These are phyloP conservation scores for Blastocystis sp. DNA, from an alignment of 352 stramenopile genomes.

Conservation along the genomic window DNA sequence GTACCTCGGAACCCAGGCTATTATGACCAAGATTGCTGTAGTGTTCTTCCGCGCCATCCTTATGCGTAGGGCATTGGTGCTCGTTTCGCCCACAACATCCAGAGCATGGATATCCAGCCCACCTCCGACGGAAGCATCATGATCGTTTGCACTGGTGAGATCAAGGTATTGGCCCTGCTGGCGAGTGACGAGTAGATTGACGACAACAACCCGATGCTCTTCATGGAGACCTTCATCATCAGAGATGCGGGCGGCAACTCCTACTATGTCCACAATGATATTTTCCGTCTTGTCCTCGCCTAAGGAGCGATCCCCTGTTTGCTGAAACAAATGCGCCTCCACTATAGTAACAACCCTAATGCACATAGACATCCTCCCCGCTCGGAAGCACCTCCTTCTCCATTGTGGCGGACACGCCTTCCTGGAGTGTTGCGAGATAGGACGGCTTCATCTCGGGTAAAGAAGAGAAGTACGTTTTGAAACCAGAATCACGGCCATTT, in stretches of 20 bases:
- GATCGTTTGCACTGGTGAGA: slow-evolving; percentile 41
- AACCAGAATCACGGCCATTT: not conserved
- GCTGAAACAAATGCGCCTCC: not conserved
- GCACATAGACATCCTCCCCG: too few species aligned
- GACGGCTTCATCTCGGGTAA: slow-evolving; percentile 14
- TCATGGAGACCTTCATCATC: slow-evolving; percentile 65
- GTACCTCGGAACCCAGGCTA: slow-evolving; percentile 47
- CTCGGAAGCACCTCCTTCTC: too few species aligned
- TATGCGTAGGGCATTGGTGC: slow-evolving; percentile 18
- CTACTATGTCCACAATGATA: slow-evolving; percentile 68
- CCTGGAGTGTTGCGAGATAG: not conserved
- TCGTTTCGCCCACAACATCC: slow-evolving; percentile 41
- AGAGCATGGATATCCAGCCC: slow-evolving; percentile 58
- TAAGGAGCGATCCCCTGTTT: slow-evolving; percentile 5
- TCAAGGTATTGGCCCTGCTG: not conserved
- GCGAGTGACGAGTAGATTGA: slow-evolving; percentile 46
- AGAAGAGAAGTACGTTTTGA: not conserved
- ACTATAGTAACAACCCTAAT: slow-evolving; percentile 8
- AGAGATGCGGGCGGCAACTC: slow-evolving; percentile 15
- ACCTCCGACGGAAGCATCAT: slow-evolving; percentile 38
- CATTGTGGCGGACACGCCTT: not conserved
- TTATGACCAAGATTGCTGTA: slow-evolving; percentile 65
- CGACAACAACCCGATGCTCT: slow-evolving; percentile 51
- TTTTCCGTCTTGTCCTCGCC: slow-evolving; percentile 65
- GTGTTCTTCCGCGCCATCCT: not conserved